Conservation (phyloP, 805 yeast species). For the Sungouiozyma intestinalis region DNA sequence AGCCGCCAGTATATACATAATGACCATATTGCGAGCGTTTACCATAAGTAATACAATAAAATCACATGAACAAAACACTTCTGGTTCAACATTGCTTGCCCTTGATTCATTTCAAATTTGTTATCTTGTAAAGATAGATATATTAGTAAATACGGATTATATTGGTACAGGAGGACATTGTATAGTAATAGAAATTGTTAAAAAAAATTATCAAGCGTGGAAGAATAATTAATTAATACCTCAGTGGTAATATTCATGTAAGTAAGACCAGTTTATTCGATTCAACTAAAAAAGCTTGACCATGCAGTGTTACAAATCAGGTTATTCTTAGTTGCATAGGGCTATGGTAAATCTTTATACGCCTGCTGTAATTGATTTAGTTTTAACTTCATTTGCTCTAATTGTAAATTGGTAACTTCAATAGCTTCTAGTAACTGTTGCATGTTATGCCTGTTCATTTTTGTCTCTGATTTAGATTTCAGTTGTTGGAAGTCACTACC, state of each 20-base stretch:
- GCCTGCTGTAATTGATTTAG: conserved; percentile 1
- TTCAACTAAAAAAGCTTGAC: too few relatives aligned
- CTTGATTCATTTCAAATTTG: not conserved
- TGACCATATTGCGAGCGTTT: too few relatives aligned
- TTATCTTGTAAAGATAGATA: not conserved
- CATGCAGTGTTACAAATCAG: too few relatives aligned
- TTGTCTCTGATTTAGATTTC: not conserved
- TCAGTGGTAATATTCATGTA: too few relatives aligned
- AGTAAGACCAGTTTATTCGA: too few relatives aligned
- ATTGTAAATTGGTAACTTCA: conserved; percentile 18
- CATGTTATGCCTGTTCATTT: conserved; percentile 10
- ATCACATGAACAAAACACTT: too few relatives aligned
- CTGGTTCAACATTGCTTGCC: not conserved
- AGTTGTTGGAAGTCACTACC: not conserved
- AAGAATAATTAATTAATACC: too few relatives aligned
- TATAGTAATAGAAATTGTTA: not conserved
- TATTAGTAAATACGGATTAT: not conserved
- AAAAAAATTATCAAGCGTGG: too few relatives aligned
- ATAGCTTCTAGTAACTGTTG: conserved; percentile 22
- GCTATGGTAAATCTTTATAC: not conserved
- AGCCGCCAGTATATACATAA: not conserved
- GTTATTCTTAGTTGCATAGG: too few relatives aligned
- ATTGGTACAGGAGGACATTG: not conserved
- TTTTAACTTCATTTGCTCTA: conserved; percentile 16
- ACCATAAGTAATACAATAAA: too few relatives aligned